phyloP scores from a whole-genome alignment of 1,284 basidiomycete genomes.

The Boletus hoseneyae region DNA sequence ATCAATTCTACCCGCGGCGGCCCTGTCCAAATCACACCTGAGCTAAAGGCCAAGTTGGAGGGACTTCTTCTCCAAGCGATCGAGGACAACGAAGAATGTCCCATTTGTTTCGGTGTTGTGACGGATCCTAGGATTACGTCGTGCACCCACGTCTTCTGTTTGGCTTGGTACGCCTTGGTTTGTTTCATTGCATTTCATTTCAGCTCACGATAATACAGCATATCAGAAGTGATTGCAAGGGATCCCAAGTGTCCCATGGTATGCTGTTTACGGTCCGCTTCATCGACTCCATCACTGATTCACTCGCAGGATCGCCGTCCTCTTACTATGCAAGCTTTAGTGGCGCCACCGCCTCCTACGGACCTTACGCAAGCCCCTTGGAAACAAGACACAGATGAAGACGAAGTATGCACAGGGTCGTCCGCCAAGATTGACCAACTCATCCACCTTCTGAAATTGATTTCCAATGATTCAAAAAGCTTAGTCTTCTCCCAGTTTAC shows the following conservation, averaged over 20 bases:
- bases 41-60: conserved; percentile 58
- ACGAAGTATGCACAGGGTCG: conserved; percentile 46
- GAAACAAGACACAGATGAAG: conserved; percentile 39
- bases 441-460: conserved; percentile 66
- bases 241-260: conserved; percentile 82
- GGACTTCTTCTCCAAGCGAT: conserved; percentile 61
- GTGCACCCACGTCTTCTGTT: conserved; percentile 77
- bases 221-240: conserved; percentile 62
- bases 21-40: conserved; percentile 42
- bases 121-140: conserved; percentile 74
- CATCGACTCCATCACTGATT: conserved; percentile 8
- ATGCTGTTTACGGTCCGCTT: conserved; percentile 6
- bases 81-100: conserved; percentile 83
- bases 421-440: conserved; percentile 85
- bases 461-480: conserved; percentile 69
- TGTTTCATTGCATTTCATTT: background rate
- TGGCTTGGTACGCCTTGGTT: conserved; percentile 52
- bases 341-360: conserved; percentile 64
- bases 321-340: conserved; percentile 57
- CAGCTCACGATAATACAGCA: conserved; percentile 41
- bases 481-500: conserved; percentile 87
- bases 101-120: conserved; percentile 68
- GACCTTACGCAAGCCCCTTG: conserved; percentile 60
- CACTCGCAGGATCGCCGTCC: conserved; percentile 63
- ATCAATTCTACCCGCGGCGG: conserved; percentile 30